Evolutionary conservation across 345 rosid genomes (phyloP).

Genomic region (Noccaea bulbosa): DNA sequence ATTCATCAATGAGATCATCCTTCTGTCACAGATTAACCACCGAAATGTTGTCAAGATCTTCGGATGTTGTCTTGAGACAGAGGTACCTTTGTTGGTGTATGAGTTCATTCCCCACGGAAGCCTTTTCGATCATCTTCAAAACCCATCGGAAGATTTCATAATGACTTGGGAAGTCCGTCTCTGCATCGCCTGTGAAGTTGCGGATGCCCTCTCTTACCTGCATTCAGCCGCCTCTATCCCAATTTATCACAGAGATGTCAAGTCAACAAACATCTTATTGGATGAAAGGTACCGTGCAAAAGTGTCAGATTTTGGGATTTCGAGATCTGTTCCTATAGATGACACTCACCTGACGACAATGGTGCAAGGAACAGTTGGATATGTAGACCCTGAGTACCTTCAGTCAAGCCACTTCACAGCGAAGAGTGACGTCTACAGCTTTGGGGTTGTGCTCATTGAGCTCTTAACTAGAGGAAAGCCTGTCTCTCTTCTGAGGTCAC

Average conservation of each 20-base stretch:
- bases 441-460: conserved; percentile 48
- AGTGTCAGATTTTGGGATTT: conserved; percentile 60
- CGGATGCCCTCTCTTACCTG: conserved; percentile 46
- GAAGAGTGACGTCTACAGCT: conserved; percentile 43
- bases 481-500: conserved; percentile 35
- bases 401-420: conserved; percentile 43
- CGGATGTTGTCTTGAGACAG: conserved; percentile 59
- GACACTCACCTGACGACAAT: conserved; percentile 49
- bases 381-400: conserved; percentile 40
- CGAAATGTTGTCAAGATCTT: conserved; percentile 49
- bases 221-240: conserved; percentile 49
- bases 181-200: conserved; percentile 45
- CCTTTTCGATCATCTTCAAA: conserved; percentile 51
- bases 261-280: conserved; percentile 50
- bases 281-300: conserved; percentile 43
- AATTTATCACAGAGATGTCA: conserved; percentile 55
- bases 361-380: conserved; percentile 43
- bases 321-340: conserved; percentile 49
- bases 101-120: conserved; percentile 50
- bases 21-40: conserved; percentile 54
- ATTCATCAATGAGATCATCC: conserved; percentile 54
- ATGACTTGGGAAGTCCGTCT: conserved; percentile 50
- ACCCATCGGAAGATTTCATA: conserved; percentile 4
- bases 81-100: conserved; percentile 52
- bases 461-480: conserved; percentile 48